phyloP scores from a whole-genome alignment of 2,329 filamentous ascomycete genomes.

The Fonsecaea nubica region DNA sequence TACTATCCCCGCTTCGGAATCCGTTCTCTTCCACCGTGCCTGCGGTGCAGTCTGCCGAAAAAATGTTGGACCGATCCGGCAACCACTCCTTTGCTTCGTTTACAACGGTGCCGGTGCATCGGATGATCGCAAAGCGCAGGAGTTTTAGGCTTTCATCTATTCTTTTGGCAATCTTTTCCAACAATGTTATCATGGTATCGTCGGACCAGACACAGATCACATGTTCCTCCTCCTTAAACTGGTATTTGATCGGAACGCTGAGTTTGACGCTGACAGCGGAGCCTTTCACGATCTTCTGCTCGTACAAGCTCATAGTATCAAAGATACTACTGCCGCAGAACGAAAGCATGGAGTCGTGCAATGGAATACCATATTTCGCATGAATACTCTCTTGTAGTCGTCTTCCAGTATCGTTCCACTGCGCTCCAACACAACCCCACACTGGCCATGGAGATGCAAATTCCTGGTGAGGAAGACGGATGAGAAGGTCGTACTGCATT shows the following conservation, averaged over 20 bases:
- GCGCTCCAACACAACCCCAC: not conserved
- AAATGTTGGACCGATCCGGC: constrained; percentile 15
- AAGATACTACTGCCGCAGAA: not conserved
- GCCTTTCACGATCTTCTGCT: not conserved
- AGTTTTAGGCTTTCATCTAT: not conserved
- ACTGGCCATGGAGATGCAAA: not conserved
- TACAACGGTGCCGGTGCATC: not conserved
- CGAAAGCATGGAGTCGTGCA: not conserved
- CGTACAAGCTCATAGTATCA: not conserved
- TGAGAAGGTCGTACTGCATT: not conserved
- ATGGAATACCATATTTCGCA: not conserved
- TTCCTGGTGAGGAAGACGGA: not conserved
- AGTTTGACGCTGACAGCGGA: not conserved
- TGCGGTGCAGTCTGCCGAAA: constrained; percentile 3
- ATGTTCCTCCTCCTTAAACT: not conserved
- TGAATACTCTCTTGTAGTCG: not conserved
- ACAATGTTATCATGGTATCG: not conserved
- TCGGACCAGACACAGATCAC: not conserved
- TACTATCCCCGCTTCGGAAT: constrained; percentile 1
- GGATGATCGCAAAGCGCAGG: constrained; percentile 12
- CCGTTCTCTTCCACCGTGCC: constrained; percentile 24
- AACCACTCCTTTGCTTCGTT: constrained; percentile 6
- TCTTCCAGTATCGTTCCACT: constrained; percentile 1
- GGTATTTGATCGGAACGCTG: not conserved
- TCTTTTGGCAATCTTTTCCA: not conserved